Evolutionary conservation across 2,329 filamentous ascomycete genomes (phyloP), one percentile per base, ranked within the genome.

Genomic region (Apiospora phragmitis): DNA sequence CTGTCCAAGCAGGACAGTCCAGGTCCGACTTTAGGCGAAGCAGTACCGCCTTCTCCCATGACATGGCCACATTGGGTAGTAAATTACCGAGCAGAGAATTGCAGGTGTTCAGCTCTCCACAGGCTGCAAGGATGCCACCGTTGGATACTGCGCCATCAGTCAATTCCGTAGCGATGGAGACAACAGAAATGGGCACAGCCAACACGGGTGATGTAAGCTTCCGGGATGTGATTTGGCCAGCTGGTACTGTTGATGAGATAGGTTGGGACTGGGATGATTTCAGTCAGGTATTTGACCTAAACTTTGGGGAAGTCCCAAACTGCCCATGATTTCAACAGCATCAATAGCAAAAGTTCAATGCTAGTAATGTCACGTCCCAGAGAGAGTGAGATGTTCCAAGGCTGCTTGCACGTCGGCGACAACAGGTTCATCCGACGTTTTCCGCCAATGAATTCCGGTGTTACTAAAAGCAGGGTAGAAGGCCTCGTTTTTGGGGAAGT

Each of bases 361-460:
- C n/a, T 67, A 21, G 41, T 11, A 41, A 1, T 18, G 21, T 68
- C 47, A 68, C 32, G 45, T n/a, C 47, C 16, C 67, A 11, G 66
- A 68, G 18, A 68, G 43, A 9, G 67, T 68, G 29, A 68, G 67
- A 4, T 42, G 21, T 29, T 68, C 67, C 32, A 68, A 26, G 11
- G 67, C 45, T n/a, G 35, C 11, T 38, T 55, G 12, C 18, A 26
- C 45, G 6, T 55, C 45, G 45, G 21, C 67, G 5, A 68, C 29
- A n/a, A n/a, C 29, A 12, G 29, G 24, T 5, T 16, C n/a, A 11
- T 42, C 12, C 3, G 11, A 11, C n/a, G 12, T 9, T 41, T 68
- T 29, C 12, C 75, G 73, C 82, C 83, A 85, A 69, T 85, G 84
- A 9, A 85, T 79, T 24, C 73, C 75, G 0, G 83, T 85, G 70